Evolutionary conservation across 345 rosid species (phyloP).

Genomic region (Salix exigua): DNA sequence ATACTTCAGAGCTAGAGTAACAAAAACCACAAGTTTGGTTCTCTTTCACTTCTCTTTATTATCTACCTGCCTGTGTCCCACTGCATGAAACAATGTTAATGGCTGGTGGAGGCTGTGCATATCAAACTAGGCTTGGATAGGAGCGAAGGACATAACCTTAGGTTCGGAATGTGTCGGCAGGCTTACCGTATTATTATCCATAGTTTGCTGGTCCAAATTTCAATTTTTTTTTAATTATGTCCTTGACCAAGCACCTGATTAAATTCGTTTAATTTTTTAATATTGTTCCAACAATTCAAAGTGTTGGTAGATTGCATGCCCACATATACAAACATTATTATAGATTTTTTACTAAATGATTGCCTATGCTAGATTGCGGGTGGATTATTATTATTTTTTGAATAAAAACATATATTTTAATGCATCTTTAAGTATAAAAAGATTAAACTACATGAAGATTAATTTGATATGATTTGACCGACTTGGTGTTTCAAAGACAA

Average conservation of each 20-base stretch:
- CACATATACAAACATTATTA: background rate
- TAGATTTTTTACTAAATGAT: background rate
- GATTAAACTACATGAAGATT: too few species aligned
- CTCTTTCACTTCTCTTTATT: background rate
- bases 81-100: background rate
- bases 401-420: too few species aligned
- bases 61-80: background rate
- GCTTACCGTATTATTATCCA: background rate
- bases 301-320: constrained; percentile 11
- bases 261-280: background rate
- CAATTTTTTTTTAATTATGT: background rate
- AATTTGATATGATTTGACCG: too few species aligned
- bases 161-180: constrained; percentile 24
- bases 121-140: constrained; percentile 9
- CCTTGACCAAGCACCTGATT: constrained; percentile 22
- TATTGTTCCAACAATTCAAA: background rate
- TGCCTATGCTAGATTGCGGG: too few species aligned
- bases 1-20: background rate
- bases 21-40: background rate
- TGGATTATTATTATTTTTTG: too few species aligned
- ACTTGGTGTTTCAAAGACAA: too few species aligned
- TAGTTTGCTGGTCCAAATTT: constrained; percentile 10
- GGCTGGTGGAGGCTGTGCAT: background rate
- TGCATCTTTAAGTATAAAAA: too few species aligned
- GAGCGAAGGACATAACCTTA: background rate